phyloP scores from a whole-genome alignment of 2,329 filamentous ascomycete genomes.

The Colletotrichum tropicicola region DNA sequence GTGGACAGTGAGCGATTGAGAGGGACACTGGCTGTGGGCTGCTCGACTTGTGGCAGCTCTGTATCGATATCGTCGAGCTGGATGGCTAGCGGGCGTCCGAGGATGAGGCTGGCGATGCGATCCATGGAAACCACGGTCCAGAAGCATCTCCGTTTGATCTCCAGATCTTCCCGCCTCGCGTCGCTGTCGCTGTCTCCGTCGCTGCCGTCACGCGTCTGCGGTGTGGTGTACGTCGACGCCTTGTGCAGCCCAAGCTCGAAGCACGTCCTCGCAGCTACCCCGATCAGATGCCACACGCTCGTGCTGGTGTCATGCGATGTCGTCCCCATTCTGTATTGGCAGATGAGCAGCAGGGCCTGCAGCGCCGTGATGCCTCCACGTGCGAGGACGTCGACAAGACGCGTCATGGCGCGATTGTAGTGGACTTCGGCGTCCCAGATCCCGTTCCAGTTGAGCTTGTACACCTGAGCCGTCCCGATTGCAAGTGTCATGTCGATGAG shows the following conservation, averaged over 20 bases:
- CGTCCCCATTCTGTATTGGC: conserved; percentile 52
- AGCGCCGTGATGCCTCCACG: conserved; percentile 45
- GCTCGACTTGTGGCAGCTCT: conserved; percentile 41
- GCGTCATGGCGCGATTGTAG: conserved; percentile 47
- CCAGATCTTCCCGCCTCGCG: conserved; percentile 36
- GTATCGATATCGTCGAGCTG: conserved; percentile 51
- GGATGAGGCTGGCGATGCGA: conserved; percentile 44
- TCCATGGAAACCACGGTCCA: conserved; percentile 53
- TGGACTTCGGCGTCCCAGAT: conserved; percentile 52
- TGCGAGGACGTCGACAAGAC: conserved; percentile 46
- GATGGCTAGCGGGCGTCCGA: conserved; percentile 50
- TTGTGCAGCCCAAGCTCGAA: conserved; percentile 51
- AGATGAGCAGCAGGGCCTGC: conserved; percentile 52
- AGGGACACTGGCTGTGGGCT: background rate
- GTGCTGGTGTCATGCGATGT: conserved; percentile 47
- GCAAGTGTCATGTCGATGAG: conserved; percentile 53
- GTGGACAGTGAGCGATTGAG: conserved; percentile 4
- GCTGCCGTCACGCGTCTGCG: too few species aligned
- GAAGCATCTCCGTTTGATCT: conserved; percentile 52
- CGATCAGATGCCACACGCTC: conserved; percentile 55
- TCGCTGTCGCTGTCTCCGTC: background rate
- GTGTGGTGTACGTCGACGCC: conserved; percentile 47
- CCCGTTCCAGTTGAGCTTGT: conserved; percentile 54
- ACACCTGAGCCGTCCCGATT: conserved; percentile 51
- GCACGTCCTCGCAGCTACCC: conserved; percentile 49